Conservation (phyloP, 306 rosid genomes). For the Lathyrus aphaca region DNA sequence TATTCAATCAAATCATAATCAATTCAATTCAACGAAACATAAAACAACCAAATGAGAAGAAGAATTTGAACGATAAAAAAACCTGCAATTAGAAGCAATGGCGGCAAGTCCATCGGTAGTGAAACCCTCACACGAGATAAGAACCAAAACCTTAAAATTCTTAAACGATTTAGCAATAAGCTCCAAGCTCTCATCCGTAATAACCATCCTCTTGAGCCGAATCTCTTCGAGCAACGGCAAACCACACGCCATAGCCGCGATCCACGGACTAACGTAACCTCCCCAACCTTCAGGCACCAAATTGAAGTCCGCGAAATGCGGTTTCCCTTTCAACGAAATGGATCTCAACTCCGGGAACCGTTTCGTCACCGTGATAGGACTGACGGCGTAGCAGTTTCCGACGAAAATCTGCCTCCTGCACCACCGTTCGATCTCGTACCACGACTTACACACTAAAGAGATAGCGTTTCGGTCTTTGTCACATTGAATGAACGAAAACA, state of each 20-base stretch:
- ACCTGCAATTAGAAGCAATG: conserved; percentile 97
- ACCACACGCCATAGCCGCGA: conserved; percentile 68
- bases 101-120: conserved; percentile 83
- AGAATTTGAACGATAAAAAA: not conserved
- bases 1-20: not conserved
- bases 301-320: conserved; percentile 94
- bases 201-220: conserved; percentile 90
- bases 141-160: conserved; percentile 78
- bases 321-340: conserved; percentile 82
- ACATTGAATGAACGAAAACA: conserved; percentile 72
- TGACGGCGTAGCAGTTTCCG: conserved; percentile 89
- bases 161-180: conserved; percentile 75
- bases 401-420: conserved; percentile 77
- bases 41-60: not conserved
- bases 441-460: conserved; percentile 81
- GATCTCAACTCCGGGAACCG: conserved; percentile 92
- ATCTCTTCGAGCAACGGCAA: conserved; percentile 88
- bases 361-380: conserved; percentile 63
- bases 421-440: conserved; percentile 96
- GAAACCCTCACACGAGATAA: conserved; percentile 84
- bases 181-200: conserved; percentile 79
- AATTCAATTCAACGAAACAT: not conserved
- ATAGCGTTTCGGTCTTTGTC: conserved; percentile 79
- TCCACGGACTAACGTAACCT: conserved; percentile 74
- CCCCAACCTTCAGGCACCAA: conserved; percentile 98